These are phyloP conservation scores for Eimeria zaria DNA, from an alignment of 169 alveolate species.

Conservation along the genomic window DNA sequence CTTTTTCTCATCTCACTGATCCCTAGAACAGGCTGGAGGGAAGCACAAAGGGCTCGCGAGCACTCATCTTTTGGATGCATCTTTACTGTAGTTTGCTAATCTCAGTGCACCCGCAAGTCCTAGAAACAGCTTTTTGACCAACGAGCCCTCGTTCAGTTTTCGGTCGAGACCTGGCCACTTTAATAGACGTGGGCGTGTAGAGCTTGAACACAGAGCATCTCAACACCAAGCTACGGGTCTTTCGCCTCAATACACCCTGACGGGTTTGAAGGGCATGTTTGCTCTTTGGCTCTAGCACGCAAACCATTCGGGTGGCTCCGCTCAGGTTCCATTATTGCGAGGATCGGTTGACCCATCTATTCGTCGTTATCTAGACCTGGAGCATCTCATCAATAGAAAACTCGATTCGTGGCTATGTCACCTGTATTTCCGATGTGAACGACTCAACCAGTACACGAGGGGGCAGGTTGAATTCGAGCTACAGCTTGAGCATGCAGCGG, in stretches of 20 bases:
- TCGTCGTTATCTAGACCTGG: conserved; percentile 88
- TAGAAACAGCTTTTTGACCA: background rate
- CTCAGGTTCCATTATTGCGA: conserved; percentile 85
- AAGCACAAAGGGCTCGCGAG: background rate
- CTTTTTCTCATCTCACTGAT: background rate
- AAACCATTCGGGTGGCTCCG: background rate
- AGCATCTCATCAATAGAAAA: conserved; percentile 85
- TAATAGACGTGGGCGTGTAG: background rate
- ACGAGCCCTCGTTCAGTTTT: background rate
- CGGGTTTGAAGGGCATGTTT: background rate
- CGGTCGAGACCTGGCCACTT: background rate
- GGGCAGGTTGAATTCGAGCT: conserved; percentile 85
- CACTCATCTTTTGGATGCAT: background rate
- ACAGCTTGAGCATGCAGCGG: conserved; percentile 79
- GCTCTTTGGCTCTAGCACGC: background rate
- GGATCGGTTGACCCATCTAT: conserved; percentile 84
- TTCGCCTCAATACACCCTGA: background rate
- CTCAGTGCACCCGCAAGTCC: background rate
- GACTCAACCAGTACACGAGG: conserved; percentile 76
- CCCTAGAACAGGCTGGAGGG: background rate
- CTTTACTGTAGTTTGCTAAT: background rate
- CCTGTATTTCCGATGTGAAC: conserved; percentile 87
- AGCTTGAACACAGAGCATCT: background rate
- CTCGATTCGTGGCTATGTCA: conserved; percentile 91
- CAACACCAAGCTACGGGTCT: background rate